These are phyloP conservation scores for Botrytis fabae DNA, from an alignment of 2,329 filamentous ascomycete genomes.

Conservation along the genomic window DNA sequence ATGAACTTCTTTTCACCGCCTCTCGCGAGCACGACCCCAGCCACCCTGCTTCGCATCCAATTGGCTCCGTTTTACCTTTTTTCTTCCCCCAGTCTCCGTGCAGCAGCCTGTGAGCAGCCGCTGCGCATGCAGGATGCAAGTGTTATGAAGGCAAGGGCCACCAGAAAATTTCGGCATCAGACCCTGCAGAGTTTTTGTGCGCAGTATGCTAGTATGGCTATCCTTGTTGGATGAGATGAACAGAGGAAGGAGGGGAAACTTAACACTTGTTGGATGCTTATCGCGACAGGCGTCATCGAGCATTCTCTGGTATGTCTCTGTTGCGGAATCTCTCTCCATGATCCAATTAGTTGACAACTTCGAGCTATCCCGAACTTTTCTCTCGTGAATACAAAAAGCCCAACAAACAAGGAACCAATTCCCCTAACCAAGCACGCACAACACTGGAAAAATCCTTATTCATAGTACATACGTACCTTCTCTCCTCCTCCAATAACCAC, in stretches of 20 bases:
- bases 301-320: neutral
- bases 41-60: neutral
- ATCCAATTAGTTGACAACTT: neutral
- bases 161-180: constrained; percentile 4
- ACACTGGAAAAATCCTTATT: neutral
- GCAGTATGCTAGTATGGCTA: neutral
- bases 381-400: neutral
- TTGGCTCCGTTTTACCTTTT: neutral
- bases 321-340: neutral
- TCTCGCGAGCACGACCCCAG: constrained; percentile 5
- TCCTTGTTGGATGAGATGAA: neutral
- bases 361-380: neutral
- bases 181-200: constrained; percentile 2
- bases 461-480: neutral
- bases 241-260: neutral
- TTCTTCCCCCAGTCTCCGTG: neutral
- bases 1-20: constrained; percentile 16
- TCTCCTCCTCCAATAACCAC: constrained; percentile 8
- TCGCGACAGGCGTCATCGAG: neutral
- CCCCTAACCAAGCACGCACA: neutral
- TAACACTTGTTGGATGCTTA: neutral
- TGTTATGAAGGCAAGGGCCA: constrained; percentile 4
- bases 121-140: constrained; percentile 3
- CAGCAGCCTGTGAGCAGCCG: constrained; percentile 1
- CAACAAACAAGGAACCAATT: neutral